Base-by-base conservation (phyloP, 768 basidiomycete species). In the Coprinellus aureogranulatus region DNA sequence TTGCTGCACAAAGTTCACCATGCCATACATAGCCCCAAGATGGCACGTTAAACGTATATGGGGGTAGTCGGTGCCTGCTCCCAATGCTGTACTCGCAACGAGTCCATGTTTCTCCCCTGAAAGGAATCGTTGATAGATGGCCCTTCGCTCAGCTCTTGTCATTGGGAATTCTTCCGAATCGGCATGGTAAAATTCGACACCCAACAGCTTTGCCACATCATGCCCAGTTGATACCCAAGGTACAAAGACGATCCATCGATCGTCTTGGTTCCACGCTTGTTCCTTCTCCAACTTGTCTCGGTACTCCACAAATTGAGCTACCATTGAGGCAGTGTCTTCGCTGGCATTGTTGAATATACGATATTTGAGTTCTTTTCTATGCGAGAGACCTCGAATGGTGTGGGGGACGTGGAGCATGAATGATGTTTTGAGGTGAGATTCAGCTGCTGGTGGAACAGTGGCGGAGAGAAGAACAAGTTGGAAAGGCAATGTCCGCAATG, bases 391-490 rank as follows among this genome's bases (percentile, higher is more conserved):
- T 5, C 20, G 1, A 14, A 54, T 54, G 39, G 27, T 28, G 27
- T 1, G 2, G 2, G 41, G 40, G n/a, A n/a, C 26, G 40, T 18
- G 1, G 6, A 54, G 39, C 27, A 20, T 4, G n/a, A 54, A 42
- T 27, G 2, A 39, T 11, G 30, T 22, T 14, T 4, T 14, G 14
- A 52, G 20, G 4, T 26, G 26, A 2, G 39, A 2, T 11, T 25
- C 20, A 20, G 53, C 39, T 3, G 23, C 2, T 4, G 53, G 53
- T 3, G 53, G 40, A 1, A 54, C 11, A 8, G 53, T 54, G 4
- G 53, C 53, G n/a, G 28, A 34, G n/a, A 54, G 18, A 14, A 54
- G 39, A 39, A 54, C 53, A 14, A 54, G 12, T 27, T 54, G 53
- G 40, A 18, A 42, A 10, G 37, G 20, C 22, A 44, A 23, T 3